A percentile compares a stretch with the other conserved stretches of the same genome.
Evolutionary conservation across 331 rosid genomes (phyloP).

Genomic region (Erythrophleum ivorense): DNA sequence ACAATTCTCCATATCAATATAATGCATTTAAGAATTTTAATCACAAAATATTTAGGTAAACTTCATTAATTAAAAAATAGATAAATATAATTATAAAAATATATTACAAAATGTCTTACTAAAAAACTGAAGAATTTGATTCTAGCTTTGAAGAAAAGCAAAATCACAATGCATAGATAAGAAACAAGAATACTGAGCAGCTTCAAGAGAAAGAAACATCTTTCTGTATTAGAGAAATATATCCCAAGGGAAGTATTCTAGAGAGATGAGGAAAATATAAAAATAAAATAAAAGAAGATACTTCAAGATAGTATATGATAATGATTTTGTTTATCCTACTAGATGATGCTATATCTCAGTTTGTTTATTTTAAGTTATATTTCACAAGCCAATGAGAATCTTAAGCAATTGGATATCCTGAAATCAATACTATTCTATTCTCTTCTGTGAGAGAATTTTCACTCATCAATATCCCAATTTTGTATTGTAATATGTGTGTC

Average conservation of each 20-base stretch:
- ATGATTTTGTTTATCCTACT: constrained; percentile 5
- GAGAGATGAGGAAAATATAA: background rate
- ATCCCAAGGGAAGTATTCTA: too few species aligned
- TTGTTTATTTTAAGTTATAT: background rate
- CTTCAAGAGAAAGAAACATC: constrained; percentile 46
- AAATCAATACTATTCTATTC: constrained; percentile 11
- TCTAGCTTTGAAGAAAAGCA: constrained; percentile 56
- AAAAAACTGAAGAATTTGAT: constrained; percentile 42
- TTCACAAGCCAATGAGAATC: constrained; percentile 32
- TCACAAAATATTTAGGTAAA: too few species aligned
- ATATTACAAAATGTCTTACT: background rate
- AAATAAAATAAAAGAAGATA: constrained; percentile 30
- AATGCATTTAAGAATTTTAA: too few species aligned
- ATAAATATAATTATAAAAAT: background rate
- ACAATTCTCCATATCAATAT: too few species aligned
- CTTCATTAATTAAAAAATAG: background rate
- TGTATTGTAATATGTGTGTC: background rate
- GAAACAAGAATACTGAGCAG: constrained; percentile 42
- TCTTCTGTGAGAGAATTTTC: constrained; percentile 4
- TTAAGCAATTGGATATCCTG: constrained; percentile 5
- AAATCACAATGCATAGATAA: constrained; percentile 38
- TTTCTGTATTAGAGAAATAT: constrained; percentile 15
- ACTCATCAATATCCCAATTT: background rate
- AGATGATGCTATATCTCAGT: background rate
- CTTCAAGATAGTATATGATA: constrained; percentile 6